phyloP scores from a whole-genome alignment of 306 rosid genomes.

The Begonia masoniana region DNA sequence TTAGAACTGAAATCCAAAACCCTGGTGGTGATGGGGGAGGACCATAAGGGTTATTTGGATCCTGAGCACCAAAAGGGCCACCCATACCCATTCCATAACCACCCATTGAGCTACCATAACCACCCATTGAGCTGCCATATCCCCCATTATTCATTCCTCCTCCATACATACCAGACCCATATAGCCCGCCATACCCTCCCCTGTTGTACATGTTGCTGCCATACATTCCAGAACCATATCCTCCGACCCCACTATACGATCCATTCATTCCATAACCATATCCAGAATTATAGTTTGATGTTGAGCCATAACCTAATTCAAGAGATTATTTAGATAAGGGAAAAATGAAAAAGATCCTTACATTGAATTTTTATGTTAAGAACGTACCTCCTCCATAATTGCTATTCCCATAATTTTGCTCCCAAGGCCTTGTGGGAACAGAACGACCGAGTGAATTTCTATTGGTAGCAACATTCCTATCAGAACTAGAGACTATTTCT shows the following conservation, averaged over 20 bases:
- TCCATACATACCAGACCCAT: constrained; percentile 87
- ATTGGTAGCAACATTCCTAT: constrained; percentile 26
- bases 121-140: constrained; percentile 66
- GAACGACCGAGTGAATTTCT: constrained; percentile 60
- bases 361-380: background rate
- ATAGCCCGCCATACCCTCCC: constrained; percentile 58
- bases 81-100: constrained; percentile 71
- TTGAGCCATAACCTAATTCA: constrained; percentile 57
- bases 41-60: constrained; percentile 86
- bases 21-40: constrained; percentile 91
- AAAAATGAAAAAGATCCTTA: background rate
- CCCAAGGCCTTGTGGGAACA: constrained; percentile 95
- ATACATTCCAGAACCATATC: constrained; percentile 86
- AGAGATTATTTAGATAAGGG: constrained; percentile 2
- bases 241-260: constrained; percentile 25
- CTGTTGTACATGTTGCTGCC: constrained; percentile 72
- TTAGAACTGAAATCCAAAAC: constrained; percentile 76
- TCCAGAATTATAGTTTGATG: constrained; percentile 47
- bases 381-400: constrained; percentile 53
- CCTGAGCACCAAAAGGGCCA: constrained; percentile 83
- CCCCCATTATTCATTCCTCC: constrained; percentile 86
- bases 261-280: constrained; percentile 58
- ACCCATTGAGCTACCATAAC: constrained; percentile 73
- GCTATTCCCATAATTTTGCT: constrained; percentile 56
- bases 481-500: constrained; percentile 68